Base-by-base conservation (phyloP, 2,329 filamentous ascomycete genomes). In the Microcyclospora tardicrescens region DNA sequence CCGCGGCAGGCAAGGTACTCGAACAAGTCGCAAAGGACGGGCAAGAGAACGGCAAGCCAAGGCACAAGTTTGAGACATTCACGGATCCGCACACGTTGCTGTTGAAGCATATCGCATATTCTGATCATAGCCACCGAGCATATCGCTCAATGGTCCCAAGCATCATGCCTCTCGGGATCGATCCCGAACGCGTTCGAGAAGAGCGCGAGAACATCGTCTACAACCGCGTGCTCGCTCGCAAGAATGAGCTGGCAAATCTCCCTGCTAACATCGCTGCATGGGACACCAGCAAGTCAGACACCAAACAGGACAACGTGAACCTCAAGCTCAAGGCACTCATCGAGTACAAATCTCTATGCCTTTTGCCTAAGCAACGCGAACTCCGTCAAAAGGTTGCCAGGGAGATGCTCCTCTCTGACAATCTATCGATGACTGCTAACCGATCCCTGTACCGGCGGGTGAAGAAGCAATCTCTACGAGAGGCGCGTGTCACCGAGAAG, bases 401-500 rank as follows among this genome's bases (percentile, higher is more conserved):
- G 38, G 84, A 93, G 57, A 93, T 98, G 81, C 79, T 94, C 58
- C 81, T 93, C 55, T 93, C 89, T 43, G 87, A 96, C 56, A 96
- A 94, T 53, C 75, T 96, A 19, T 89, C 87, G 33, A 95, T 95
- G 84, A 95, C 89, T 1, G 89, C 87, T 1, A 98, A 98, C 58
- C 79, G 91, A 36, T 80, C 83, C 38, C 75, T 80, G 54, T 95
- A 95, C 61, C 82, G 91, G 28, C 80, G 91, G 36, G 82, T 91
- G 69, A 98, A 98, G 79, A 96, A 95, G 68, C 89, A 95, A 62
- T 93, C 82, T 36, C 73, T 96, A 36, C 81, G 89, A 28, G 91
- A 98, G 64, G 91, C 91, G 40, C 81, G 89, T 41, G 93, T 98
- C 49, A 98, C 91, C 0, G 91, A 98, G 73, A 98, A 95, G 64